These are phyloP conservation scores for Pleurotus cornucopiae DNA, from an alignment of 768 basidiomycete species.

Conservation along the genomic window DNA sequence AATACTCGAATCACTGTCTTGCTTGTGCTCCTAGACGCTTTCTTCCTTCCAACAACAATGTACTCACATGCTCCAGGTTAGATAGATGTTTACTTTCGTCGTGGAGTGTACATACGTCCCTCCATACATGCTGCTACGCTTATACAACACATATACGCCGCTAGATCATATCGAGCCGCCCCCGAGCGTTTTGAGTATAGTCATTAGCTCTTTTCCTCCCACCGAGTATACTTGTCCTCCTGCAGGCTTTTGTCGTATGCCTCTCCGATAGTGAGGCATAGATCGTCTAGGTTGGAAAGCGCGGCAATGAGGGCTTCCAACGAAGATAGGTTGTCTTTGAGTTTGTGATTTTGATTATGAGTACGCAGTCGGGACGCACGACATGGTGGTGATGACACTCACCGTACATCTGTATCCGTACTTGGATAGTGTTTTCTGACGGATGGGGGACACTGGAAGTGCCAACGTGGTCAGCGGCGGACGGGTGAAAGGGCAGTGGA, in stretches of 20 bases:
- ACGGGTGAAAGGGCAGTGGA: too few species aligned
- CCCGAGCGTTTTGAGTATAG: too few species aligned
- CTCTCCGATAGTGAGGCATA: constrained; percentile 69
- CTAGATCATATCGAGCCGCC: not conserved
- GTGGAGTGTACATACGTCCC: not conserved
- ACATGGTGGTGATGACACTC: constrained; percentile 24
- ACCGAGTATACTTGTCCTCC: constrained; percentile 52
- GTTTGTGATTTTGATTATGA: not conserved
- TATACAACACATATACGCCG: not conserved
- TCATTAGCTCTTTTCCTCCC: constrained; percentile 62
- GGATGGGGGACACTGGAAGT: constrained; percentile 80
- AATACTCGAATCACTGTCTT: too few species aligned
- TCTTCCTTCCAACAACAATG: too few species aligned
- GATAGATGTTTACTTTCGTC: too few species aligned
- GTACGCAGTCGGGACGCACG: not conserved
- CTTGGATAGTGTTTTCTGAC: constrained; percentile 92
- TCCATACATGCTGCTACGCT: not conserved
- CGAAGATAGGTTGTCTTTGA: constrained; percentile 80
- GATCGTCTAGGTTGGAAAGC: constrained; percentile 70
- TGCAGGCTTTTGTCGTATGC: constrained; percentile 59
- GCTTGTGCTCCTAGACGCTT: too few species aligned
- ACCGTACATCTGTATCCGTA: constrained; percentile 99
- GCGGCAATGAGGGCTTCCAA: constrained; percentile 75
- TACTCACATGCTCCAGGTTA: too few species aligned
- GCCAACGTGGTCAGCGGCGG: not conserved